A percentile compares a stretch with the other conserved stretches of the same genome.
Evolutionary conservation across 1,284 basidiomycete species (phyloP).

Genomic region (Puccinia brachypodii): DNA sequence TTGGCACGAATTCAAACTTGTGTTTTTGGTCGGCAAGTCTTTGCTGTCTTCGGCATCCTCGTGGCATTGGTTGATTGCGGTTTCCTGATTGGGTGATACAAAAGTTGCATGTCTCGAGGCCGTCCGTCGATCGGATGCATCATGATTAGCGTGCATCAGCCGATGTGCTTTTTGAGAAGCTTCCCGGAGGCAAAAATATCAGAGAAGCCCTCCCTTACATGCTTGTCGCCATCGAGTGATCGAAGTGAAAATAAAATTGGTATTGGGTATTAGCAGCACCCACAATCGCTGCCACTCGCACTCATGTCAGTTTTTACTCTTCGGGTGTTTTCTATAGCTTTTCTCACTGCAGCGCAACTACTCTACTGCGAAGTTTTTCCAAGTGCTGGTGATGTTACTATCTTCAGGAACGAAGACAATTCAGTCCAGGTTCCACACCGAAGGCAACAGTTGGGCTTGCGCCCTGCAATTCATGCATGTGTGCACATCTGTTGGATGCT

Average conservation of each 20-base stretch:
- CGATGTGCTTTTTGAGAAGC: neutral
- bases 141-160: neutral
- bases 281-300: neutral
- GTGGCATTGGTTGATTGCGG: no score
- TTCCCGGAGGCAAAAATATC: neutral
- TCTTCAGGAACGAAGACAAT: neutral
- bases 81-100: conserved; percentile 4
- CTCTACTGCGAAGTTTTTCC: neutral
- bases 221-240: neutral
- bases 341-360: neutral
- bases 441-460: neutral
- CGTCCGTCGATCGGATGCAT: neutral
- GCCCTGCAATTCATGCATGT: neutral
- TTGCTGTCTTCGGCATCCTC: neutral
- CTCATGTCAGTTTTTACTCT: neutral
- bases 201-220: neutral
- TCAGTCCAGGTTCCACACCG: neutral
- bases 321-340: neutral
- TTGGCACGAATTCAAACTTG: no score
- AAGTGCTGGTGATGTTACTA: neutral
- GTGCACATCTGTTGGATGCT: neutral
- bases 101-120: neutral
- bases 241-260: neutral
- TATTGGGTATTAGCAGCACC: neutral
- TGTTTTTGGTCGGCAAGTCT: neutral